These are phyloP conservation scores for Colletotrichum destructivum DNA, from an alignment of 2,329 filamentous ascomycete species.

Conservation along the genomic window DNA sequence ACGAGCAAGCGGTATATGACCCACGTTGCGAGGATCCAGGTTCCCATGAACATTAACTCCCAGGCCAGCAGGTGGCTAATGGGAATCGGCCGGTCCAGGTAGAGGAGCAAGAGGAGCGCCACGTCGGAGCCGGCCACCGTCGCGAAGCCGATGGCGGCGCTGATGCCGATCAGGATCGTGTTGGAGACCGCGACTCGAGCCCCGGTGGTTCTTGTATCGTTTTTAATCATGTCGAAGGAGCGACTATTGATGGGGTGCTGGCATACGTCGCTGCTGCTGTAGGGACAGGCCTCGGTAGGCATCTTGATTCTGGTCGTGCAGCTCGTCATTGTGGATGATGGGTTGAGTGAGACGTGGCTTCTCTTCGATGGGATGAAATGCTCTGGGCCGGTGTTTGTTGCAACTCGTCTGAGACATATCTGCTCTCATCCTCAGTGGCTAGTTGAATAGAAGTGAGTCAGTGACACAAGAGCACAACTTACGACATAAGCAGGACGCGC, in stretches of 20 bases:
- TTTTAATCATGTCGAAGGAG: not conserved
- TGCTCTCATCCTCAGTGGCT: not conserved
- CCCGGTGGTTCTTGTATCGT: not conserved
- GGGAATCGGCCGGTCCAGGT: not conserved
- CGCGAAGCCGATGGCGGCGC: not conserved
- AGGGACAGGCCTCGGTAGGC: not conserved
- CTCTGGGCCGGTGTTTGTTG: not conserved
- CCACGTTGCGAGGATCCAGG: not conserved
- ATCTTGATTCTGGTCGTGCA: not conserved
- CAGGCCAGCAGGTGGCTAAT: not conserved
- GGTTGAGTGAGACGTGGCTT: no score
- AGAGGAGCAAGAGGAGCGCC: not conserved
- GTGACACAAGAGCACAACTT: no score
- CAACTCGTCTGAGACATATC: not conserved
- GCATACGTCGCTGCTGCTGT: not conserved
- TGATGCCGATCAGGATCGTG: not conserved
- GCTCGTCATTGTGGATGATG: not conserved
- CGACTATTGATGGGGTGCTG: not conserved
- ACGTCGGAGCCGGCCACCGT: not conserved
- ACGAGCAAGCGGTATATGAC: not conserved
- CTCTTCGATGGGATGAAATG: not conserved
- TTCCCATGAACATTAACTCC: not conserved
- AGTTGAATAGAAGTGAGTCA: not conserved
- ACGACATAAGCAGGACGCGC: no score
- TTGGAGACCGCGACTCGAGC: constrained; percentile 2